Evolutionary conservation across 2,329 filamentous ascomycete genomes (phyloP), one percentile per base, ranked within the genome.

Genomic region (Rhynchosporium secalis): DNA sequence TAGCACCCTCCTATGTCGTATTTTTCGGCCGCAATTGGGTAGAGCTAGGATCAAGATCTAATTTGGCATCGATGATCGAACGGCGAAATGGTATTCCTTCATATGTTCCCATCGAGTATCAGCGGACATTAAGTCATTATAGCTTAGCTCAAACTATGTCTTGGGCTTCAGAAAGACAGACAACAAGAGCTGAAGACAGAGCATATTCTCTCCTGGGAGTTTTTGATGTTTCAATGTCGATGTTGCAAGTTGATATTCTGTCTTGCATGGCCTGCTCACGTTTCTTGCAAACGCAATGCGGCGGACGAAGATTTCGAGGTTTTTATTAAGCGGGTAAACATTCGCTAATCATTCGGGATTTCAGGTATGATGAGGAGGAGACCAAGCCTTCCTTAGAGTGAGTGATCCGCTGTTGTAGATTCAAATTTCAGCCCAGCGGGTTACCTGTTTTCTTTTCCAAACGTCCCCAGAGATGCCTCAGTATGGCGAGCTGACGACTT

Each of bases 11-110:
- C 6, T 51, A 48, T 15, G 43, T 69, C 4, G 28, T 48, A 1
- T 69, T 69, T 33, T 68, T 51, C 43, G 51, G 49, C n/a, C 13
- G 46, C 6, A 41, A 31, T 12, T 66, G 67, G 65, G 40, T 38
- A 4, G 36, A 47, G n/a, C 40, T 69, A 15, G 67, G 67, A 6
- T 61, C 33, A 9, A 66, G 64, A 54, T 31, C 20, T 9, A 28
- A 41, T 2, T 58, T 67, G 1, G 43, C 36, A 15, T 7, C 36
- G 3, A 12, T 29, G 1, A 58, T 68, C 15, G 58, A 41, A 12
- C 15, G 12, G 0, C 65, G 59, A 8, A 66, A 65, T 12, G 61
- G 61, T n/a, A 65, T 68, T 38, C 47, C 47, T 3, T 33, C 10
- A 1, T 13, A 33, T 33, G 13, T 49, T 6, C 47, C 20, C 20